Percentiles rank a stretch among this genome's conserved stretches.
Conservation (phyloP, 2,329 filamentous ascomycete genomes). For the Fusarium ambrosium region DNA sequence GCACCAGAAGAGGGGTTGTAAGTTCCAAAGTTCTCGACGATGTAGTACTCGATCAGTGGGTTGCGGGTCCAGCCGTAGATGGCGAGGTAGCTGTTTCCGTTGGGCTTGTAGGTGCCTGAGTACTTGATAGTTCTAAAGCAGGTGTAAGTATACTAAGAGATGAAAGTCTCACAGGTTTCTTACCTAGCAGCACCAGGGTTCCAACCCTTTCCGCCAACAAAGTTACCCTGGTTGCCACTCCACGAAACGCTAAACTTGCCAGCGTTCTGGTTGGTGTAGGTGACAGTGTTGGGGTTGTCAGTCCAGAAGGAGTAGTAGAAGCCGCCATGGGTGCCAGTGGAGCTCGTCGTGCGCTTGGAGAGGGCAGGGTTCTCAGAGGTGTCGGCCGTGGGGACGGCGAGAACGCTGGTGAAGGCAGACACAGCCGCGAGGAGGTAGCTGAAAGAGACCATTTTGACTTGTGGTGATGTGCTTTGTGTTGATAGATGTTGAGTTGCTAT, state of each 20-base stretch:
- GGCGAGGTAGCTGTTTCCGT: constrained; percentile 55
- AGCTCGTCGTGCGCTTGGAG: constrained; percentile 53
- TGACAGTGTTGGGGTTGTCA: constrained; percentile 58
- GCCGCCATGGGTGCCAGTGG: constrained; percentile 54
- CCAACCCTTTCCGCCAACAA: constrained; percentile 48
- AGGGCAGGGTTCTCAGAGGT: constrained; percentile 41
- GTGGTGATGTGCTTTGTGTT: neutral
- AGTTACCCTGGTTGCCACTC: constrained; percentile 50
- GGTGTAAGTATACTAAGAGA: constrained; percentile 8
- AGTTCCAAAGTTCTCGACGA: constrained; percentile 54
- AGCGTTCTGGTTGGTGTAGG: constrained; percentile 59
- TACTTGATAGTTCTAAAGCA: constrained; percentile 41
- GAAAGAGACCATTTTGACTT: constrained; percentile 41
- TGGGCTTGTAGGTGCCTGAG: constrained; percentile 50
- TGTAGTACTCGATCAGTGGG: constrained; percentile 57
- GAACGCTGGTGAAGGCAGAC: constrained; percentile 32
- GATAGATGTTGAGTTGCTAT: neutral
- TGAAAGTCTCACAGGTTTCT: neutral
- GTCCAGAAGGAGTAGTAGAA: constrained; percentile 64
- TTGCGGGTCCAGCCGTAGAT: constrained; percentile 56
- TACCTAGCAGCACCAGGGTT: constrained; percentile 50
- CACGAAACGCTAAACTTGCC: constrained; percentile 62
- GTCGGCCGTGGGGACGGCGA: constrained; percentile 37
- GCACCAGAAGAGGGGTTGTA: constrained; percentile 52
- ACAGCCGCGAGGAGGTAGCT: constrained; percentile 40